These are phyloP conservation scores for Geosmithia morbida DNA, from an alignment of 2,329 filamentous ascomycete genomes.

Conservation along the genomic window DNA sequence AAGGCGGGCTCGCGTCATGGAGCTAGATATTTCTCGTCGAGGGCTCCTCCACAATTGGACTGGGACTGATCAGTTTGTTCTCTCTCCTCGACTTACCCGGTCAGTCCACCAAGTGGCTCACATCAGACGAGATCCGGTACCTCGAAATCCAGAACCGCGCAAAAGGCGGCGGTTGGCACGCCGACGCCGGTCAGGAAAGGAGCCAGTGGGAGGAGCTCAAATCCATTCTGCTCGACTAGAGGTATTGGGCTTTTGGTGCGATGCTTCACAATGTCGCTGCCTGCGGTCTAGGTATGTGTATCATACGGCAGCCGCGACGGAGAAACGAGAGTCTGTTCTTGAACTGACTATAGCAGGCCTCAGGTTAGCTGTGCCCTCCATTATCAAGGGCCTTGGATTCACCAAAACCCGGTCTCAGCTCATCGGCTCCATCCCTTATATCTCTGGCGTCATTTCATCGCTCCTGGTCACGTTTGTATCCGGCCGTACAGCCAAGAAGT, in stretches of 20 bases:
- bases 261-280: slow-evolving; percentile 1
- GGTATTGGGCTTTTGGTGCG: slow-evolving; percentile 6
- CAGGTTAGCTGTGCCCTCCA: slow-evolving; percentile 37
- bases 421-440: slow-evolving; percentile 45
- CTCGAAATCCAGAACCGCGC: slow-evolving; percentile 25
- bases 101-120: slow-evolving; percentile 18
- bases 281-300: slow-evolving; percentile 1
- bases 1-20: slow-evolving; percentile 26
- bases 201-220: slow-evolving; percentile 6
- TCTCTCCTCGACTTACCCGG: slow-evolving; percentile 28
- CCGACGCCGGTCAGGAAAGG: slow-evolving; percentile 3
- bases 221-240: slow-evolving; percentile 7
- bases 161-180: slow-evolving; percentile 8
- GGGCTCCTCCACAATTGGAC: slow-evolving; percentile 24
- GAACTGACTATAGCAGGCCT: slow-evolving; percentile 6
- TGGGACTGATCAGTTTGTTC: slow-evolving; percentile 24
- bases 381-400: slow-evolving; percentile 46
- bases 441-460: slow-evolving; percentile 48
- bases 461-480: slow-evolving; percentile 38
- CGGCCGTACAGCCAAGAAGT: slow-evolving; percentile 35
- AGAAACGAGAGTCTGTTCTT: neutral
- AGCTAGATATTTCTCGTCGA: slow-evolving; percentile 40
- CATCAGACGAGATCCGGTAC: slow-evolving; percentile 21
- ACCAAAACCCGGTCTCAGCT: slow-evolving; percentile 43
- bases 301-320: neutral